Evolutionary conservation across 306 rosid species (phyloP).

Genomic region (Trichosanthes cucumerina): DNA sequence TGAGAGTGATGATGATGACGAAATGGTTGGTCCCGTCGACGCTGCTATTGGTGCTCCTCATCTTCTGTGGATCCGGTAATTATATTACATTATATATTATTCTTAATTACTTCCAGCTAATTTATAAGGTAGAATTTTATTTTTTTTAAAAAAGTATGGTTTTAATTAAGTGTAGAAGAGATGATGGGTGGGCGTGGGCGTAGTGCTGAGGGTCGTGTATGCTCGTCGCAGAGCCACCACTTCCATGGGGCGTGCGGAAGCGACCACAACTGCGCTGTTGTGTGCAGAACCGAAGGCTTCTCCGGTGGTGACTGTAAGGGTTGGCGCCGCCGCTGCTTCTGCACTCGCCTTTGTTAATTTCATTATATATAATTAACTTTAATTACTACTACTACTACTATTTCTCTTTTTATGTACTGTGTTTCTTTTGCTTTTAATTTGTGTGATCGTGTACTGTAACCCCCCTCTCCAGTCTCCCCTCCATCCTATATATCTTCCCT

Average conservation of each 20-base stretch:
- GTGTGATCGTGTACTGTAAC: too few relatives aligned
- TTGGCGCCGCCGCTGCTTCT: constrained; percentile 50
- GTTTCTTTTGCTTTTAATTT: too few relatives aligned
- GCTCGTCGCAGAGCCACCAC: constrained; percentile 36
- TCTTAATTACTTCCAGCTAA: too few relatives aligned
- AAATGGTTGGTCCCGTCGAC: neutral
- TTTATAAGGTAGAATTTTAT: too few relatives aligned
- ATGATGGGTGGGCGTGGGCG: constrained; percentile 8
- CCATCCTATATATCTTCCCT: too few relatives aligned
- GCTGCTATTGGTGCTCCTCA: neutral
- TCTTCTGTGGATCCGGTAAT: neutral
- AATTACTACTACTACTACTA: too few relatives aligned
- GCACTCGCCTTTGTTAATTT: constrained; percentile 26
- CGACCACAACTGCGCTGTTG: constrained; percentile 33
- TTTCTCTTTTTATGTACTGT: too few relatives aligned
- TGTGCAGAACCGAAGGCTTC: constrained; percentile 48
- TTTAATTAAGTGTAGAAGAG: constrained; percentile 16
- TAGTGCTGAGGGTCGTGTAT: constrained; percentile 30
- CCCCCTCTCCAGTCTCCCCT: too few relatives aligned
- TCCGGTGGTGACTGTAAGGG: constrained; percentile 35
- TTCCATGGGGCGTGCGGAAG: constrained; percentile 26
- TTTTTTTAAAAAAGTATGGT: too few relatives aligned
- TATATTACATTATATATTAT: too few relatives aligned
- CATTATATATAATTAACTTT: too few relatives aligned
- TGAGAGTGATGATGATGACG: neutral